Base-by-base conservation (phyloP, 768 basidiomycete genomes). In the Lentinula detonsa region DNA sequence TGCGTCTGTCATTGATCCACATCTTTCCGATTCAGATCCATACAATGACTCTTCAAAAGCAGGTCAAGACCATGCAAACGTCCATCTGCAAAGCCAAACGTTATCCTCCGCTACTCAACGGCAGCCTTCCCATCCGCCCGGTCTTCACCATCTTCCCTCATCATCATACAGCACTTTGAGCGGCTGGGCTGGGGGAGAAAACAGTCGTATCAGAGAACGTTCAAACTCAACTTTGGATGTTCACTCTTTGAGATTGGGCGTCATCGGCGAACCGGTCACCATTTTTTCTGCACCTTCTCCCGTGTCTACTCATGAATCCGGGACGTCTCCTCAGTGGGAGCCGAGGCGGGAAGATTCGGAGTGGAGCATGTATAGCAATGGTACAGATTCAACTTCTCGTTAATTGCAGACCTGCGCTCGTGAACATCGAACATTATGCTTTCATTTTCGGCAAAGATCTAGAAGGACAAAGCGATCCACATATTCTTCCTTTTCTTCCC, bases 161-260 rank as follows among this genome's bases (percentile, higher is more conserved):
- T 59, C 57, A 15, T 59, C 57, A 21, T 59, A 59, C 35, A 59
- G 57, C 16, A 48, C 31, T 46, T 28, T 59, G 7, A 59, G 57
- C 18, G 57, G 57, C 18, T 59, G 57, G 57, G 57, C 57, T 1
- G 57, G 57, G 9, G 39, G 23, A 9, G 56, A 40, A 54, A 15
- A 54, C 8, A 54, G 23, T 54, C n/a, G 31, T 3, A 16, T 15
- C 33, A 31, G 5, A n/a, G 18, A 35, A 8, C 16, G 9, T 21
- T 18, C 37, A 7, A 18, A 7, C 9, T 23, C 21, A 13, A 18
- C 5, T 23, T 23, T 7, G 6, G 46, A 48, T 48, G n/a, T 2
- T 21, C 39, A 54, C 18, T 16, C 34, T 5, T 54, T 15, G 18
- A 18, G 35, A 11, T 7, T 16, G 16, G 51, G 31, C 13, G 34